Evolutionary conservation across 169 alveolate species (phyloP).

Genomic region (Pseudocohnilembus persalinus): DNA sequence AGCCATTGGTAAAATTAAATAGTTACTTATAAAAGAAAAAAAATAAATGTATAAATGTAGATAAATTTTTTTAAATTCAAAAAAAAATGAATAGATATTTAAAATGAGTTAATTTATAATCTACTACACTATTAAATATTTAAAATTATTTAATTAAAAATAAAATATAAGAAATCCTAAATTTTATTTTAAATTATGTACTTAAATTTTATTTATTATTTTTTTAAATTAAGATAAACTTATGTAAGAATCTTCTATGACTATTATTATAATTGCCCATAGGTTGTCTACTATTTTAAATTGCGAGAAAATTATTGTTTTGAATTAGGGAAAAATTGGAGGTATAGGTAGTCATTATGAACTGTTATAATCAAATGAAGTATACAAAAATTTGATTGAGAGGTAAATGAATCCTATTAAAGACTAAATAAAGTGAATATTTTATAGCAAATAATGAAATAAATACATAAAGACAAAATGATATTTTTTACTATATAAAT

Average conservation of each 20-base stretch:
- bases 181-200: too few relatives aligned
- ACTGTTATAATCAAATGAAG: constrained; percentile 54
- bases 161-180: constrained; percentile 9
- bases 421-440: background rate
- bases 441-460: background rate
- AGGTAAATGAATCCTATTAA: constrained; percentile 32
- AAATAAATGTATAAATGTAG: too few relatives aligned
- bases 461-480: too few relatives aligned
- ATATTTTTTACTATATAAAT: too few relatives aligned
- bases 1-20: constrained; percentile 19
- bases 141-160: background rate
- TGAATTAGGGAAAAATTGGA: constrained; percentile 73
- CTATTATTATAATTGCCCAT: constrained; percentile 94
- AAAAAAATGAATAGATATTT: background rate
- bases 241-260: constrained; percentile 45
- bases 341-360: constrained; percentile 81
- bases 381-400: constrained; percentile 56
- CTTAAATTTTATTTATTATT: too few relatives aligned
- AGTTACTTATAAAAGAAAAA: too few relatives aligned
- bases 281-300: constrained; percentile 89
- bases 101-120: background rate
- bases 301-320: constrained; percentile 84
- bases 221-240: constrained; percentile 69
- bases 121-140: background rate
- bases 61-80: too few relatives aligned